Base-by-base conservation (phyloP, 208 protist genomes). In the Leishmania tarentolae region DNA sequence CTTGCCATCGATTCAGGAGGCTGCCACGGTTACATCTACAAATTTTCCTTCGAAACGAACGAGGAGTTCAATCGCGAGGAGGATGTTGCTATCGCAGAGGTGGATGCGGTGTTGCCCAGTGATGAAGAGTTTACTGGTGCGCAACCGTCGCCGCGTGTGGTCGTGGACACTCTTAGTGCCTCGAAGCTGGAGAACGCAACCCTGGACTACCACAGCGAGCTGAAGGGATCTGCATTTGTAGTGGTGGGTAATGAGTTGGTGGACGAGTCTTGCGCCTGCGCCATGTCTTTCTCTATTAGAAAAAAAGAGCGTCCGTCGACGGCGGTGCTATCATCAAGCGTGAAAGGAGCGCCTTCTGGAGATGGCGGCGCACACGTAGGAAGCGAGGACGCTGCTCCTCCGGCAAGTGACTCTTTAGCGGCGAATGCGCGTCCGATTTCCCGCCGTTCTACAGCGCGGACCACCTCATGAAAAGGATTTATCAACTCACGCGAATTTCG, bases 11-110 rank as follows among this genome's bases (percentile, higher is more conserved):
- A 97, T 79, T 94, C 92, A 9, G 95, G 95, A 37, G 95, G 95
- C 69, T 98, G 95, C 81, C 95, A 98, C 83, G 95, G 95, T 17
- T 98, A 94, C 59, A 73, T 93, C 74, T 98, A 98, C 89, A 96
- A 96, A 82, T 98, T 98, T 74, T 81, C 89, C 28, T 94, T 97
- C 72, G 93, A 98, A 73, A 75, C 88, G 17, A 86, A 86, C 37
- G 42, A 57, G 1, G 47, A 74, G 37, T 76, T 95, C 13, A 87
- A 90, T 84, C 68, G 72, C 8, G 90, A 94, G 70, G 92, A 94
- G 76, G 94, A 98, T 71, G 57, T 97, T 57, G 40, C 92, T 24
- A 86, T 97, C 42, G 81, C 84, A 1, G 91, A 93, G 86, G 83
- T 77, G 21, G 91, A 98, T 65, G 87, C 87, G 28, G 82, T 84